Evolutionary conservation across 2,329 filamentous ascomycete genomes (phyloP).

Genomic region (Sporothrix sp.): DNA sequence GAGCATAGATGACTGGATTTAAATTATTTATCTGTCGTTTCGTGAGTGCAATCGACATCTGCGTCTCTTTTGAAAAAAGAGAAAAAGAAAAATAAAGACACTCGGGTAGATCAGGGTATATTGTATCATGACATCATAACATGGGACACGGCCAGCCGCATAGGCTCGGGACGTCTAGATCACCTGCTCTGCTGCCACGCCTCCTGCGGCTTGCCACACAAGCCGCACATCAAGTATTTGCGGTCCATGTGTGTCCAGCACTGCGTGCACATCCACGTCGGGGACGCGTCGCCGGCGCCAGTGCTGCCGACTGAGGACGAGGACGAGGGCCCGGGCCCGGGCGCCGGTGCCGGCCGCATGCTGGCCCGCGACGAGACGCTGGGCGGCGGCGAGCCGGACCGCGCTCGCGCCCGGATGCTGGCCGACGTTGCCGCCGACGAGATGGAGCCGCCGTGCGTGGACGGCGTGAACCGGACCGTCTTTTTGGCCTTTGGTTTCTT

Average conservation of each 20-base stretch:
- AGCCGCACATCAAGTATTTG: slow-evolving; percentile 48
- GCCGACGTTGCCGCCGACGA: slow-evolving; percentile 4
- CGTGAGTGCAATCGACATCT: no score
- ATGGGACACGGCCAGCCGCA: no score
- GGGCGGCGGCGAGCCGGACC: not conserved
- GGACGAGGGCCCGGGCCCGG: not conserved
- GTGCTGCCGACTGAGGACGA: not conserved
- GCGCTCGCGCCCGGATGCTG: not conserved
- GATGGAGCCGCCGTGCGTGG: slow-evolving; percentile 9
- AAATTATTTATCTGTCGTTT: no score
- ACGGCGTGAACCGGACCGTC: slow-evolving; percentile 14
- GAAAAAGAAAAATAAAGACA: not conserved
- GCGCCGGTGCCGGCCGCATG: no score
- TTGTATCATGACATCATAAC: no score
- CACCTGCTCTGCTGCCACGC: slow-evolving; percentile 5
- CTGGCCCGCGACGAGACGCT: no score
- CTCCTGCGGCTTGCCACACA: slow-evolving; percentile 46
- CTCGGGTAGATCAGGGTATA: no score
- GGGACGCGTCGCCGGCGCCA: not conserved
- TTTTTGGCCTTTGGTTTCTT: slow-evolving; percentile 3
- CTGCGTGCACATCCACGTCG: slow-evolving; percentile 40
- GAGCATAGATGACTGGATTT: not conserved
- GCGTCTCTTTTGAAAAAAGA: no score
- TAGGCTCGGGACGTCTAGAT: no score
- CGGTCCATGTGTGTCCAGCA: slow-evolving; percentile 43